Percentiles rank a stretch among this genome's conserved stretches.
phyloP scores from a whole-genome alignment of 2,329 filamentous ascomycete species.

The Penicillium sclerotigenum region DNA sequence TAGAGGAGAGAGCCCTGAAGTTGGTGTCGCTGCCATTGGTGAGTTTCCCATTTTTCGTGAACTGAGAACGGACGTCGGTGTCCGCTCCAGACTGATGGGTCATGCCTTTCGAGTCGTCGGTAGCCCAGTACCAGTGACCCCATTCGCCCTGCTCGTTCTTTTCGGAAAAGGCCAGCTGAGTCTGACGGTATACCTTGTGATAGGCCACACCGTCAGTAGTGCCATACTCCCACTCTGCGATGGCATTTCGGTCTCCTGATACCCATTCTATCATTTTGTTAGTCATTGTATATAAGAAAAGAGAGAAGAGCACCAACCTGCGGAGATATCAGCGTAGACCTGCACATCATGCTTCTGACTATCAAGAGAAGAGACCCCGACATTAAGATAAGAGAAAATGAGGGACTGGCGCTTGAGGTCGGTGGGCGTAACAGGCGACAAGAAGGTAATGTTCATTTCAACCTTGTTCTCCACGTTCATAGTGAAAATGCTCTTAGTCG shows the following conservation, averaged over 20 bases:
- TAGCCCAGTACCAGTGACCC: slow-evolving; percentile 55
- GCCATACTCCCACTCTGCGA: slow-evolving; percentile 62
- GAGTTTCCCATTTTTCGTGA: slow-evolving; percentile 45
- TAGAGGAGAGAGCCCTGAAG: slow-evolving; percentile 49
- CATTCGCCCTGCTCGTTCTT: slow-evolving; percentile 50
- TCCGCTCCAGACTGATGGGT: slow-evolving; percentile 50
- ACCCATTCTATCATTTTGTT: slow-evolving; percentile 61
- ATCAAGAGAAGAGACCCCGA: slow-evolving; percentile 62
- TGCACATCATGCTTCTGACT: slow-evolving; percentile 62
- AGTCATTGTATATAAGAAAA: background rate
- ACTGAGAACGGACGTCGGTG: slow-evolving; percentile 47
- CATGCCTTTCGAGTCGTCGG: slow-evolving; percentile 40
- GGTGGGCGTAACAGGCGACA: slow-evolving; percentile 66
- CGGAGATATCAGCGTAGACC: slow-evolving; percentile 70
- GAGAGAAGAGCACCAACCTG: slow-evolving; percentile 48
- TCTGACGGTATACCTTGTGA: slow-evolving; percentile 55
- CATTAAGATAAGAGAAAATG: slow-evolving; percentile 67
- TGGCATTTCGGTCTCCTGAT: slow-evolving; percentile 57
- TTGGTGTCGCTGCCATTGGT: slow-evolving; percentile 47
- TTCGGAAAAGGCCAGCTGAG: slow-evolving; percentile 49
- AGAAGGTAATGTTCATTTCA: slow-evolving; percentile 64
- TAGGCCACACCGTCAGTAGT: slow-evolving; percentile 55
- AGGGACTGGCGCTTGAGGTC: slow-evolving; percentile 67
- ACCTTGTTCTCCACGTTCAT: slow-evolving; percentile 62
- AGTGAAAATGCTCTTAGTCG: slow-evolving; percentile 67